These are phyloP conservation scores for Sherardia arvensis DNA, from an alignment of 257 asterid genomes.

Conservation along the genomic window DNA sequence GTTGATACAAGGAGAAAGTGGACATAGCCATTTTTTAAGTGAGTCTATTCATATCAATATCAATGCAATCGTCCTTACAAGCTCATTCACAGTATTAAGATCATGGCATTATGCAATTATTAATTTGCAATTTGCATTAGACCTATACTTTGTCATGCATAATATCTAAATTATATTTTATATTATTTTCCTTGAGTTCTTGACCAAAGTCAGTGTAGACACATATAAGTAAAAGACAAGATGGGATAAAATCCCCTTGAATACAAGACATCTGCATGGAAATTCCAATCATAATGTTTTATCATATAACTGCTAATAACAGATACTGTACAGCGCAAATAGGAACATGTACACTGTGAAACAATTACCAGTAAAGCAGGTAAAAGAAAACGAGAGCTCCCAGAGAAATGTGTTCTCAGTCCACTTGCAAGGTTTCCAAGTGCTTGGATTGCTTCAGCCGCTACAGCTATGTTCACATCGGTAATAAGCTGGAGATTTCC, in stretches of 20 bases:
- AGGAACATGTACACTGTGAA: neutral
- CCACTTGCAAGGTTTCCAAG: conserved; percentile 97
- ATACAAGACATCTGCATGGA: neutral
- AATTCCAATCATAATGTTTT: neutral
- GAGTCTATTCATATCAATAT: neutral
- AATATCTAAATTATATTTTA: neutral
- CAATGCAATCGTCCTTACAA: neutral
- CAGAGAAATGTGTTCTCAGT: conserved; percentile 77
- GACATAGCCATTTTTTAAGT: neutral
- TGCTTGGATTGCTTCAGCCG: conserved; percentile 95
- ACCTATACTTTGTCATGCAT: neutral
- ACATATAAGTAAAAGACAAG: too few relatives aligned
- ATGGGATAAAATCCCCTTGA: neutral
- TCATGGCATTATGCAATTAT: too few relatives aligned
- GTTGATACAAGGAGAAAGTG: neutral
- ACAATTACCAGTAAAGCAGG: conserved; percentile 80
- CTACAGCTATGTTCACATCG: conserved; percentile 98
- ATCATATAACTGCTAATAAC: neutral
- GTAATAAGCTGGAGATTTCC: conserved; percentile 76
- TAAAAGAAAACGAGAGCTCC: conserved; percentile 73
- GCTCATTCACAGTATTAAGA: neutral
- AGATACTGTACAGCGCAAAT: neutral
- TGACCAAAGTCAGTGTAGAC: too few relatives aligned
- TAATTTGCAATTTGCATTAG: too few relatives aligned
- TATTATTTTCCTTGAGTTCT: neutral